Evolutionary conservation across 257 asterid genomes (phyloP).

Genomic region (Solanum sitiens): DNA sequence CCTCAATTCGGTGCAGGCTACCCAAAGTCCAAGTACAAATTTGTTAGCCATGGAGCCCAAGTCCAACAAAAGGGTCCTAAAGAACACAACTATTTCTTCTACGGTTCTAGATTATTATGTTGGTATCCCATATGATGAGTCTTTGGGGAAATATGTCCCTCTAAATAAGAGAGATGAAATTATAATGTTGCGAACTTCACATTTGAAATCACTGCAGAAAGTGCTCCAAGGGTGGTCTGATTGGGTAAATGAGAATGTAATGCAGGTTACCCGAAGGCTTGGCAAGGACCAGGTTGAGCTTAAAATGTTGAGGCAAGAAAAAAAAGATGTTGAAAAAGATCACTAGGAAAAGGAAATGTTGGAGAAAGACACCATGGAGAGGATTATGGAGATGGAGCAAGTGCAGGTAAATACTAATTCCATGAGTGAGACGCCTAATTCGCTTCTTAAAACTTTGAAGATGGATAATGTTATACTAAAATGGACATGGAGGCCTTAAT

Average conservation of each 20-base stretch:
- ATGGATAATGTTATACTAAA: constrained; percentile 31
- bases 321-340: constrained; percentile 37
- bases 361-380: constrained; percentile 49
- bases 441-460: constrained; percentile 26
- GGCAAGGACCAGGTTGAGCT: constrained; percentile 50
- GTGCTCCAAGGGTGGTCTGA: constrained; percentile 49
- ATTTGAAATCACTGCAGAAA: constrained; percentile 29
- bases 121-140: constrained; percentile 41
- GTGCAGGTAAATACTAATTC: constrained; percentile 35
- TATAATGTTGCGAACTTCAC: constrained; percentile 27
- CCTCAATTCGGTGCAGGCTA: no score
- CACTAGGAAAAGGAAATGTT: constrained; percentile 40
- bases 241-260: constrained; percentile 67
- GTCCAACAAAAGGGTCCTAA: constrained; percentile 2
- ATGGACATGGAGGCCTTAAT: constrained; percentile 35
- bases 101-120: constrained; percentile 24
- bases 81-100: constrained; percentile 7
- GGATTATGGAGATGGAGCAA: constrained; percentile 55
- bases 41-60: constrained; percentile 8
- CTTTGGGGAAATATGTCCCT: constrained; percentile 33
- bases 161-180: constrained; percentile 41
- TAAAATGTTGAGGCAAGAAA: constrained; percentile 63
- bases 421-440: constrained; percentile 31
- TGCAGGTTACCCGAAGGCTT: constrained; percentile 62
- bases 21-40: not conserved